Conservation (phyloP, 2,329 filamentous ascomycete species). For the Aureobasidium sp. region DNA sequence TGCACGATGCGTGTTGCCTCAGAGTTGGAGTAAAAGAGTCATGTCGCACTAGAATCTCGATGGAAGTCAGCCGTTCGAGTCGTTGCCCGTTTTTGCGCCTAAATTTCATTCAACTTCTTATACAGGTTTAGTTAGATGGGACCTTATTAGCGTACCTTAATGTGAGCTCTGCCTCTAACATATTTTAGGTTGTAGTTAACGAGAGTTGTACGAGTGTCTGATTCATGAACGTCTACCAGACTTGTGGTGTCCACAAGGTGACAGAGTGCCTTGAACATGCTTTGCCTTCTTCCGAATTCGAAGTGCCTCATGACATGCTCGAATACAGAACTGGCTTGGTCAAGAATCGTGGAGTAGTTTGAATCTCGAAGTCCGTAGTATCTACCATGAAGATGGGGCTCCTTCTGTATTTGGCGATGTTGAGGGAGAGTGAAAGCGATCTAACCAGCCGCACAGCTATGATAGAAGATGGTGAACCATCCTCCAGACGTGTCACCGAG, state of each 20-base stretch:
- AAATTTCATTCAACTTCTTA: neutral
- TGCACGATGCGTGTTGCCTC: neutral
- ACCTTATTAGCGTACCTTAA: slow-evolving; percentile 1
- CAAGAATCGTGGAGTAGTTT: neutral
- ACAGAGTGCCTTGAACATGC: neutral
- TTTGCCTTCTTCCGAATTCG: neutral
- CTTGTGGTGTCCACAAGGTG: neutral
- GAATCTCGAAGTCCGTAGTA: neutral
- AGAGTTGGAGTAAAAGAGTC: neutral
- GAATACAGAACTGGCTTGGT: neutral
- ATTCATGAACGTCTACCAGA: neutral
- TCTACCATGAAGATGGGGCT: neutral
- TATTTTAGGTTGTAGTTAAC: neutral
- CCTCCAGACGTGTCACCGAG: neutral
- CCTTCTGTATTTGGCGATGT: too few relatives aligned
- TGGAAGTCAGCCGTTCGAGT: neutral
- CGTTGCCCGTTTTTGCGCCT: neutral
- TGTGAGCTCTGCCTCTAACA: neutral
- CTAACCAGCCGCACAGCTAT: neutral
- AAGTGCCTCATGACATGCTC: neutral
- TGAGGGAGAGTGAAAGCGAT: neutral
- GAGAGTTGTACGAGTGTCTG: neutral
- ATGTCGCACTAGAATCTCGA: neutral
- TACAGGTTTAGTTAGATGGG: neutral
- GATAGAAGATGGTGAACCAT: neutral